Evolutionary conservation across 169 alveolate genomes (phyloP).

Genomic region (Pseudocohnilembus persalinus): DNA sequence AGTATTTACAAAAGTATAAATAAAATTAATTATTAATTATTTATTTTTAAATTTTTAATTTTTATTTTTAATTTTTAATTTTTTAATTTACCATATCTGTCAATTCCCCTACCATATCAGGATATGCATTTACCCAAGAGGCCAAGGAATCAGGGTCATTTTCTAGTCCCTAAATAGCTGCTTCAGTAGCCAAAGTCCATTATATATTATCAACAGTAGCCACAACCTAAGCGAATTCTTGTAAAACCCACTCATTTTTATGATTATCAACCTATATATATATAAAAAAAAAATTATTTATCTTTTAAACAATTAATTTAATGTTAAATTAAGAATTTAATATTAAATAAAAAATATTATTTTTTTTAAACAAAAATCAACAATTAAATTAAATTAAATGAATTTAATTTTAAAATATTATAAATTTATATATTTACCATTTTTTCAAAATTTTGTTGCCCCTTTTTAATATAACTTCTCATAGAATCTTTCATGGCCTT

Average conservation of each 20-base stretch:
- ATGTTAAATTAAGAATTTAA: too few relatives aligned
- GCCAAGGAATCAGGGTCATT: not conserved
- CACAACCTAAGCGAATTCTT: conserved; percentile 73
- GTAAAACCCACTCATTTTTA: conserved; percentile 60
- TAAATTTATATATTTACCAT: too few relatives aligned
- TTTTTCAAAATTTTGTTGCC: conserved; percentile 62
- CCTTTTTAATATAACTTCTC: conserved; percentile 54
- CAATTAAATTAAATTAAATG: too few relatives aligned
- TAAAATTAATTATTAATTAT: too few relatives aligned
- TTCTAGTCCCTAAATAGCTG: not conserved
- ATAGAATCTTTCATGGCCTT: conserved; percentile 76
- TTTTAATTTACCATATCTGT: conserved; percentile 60
- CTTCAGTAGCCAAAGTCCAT: conserved; percentile 76
- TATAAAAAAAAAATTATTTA: too few relatives aligned
- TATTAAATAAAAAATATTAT: too few relatives aligned
- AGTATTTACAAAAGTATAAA: conserved; percentile 39
- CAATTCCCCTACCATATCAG: conserved; percentile 56
- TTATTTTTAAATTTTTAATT: too few relatives aligned
- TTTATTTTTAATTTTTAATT: too few relatives aligned
- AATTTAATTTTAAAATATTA: too few relatives aligned
- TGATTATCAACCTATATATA: not conserved
- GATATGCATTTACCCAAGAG: not conserved
- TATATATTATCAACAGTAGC: conserved; percentile 71
- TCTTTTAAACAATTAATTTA: too few relatives aligned
- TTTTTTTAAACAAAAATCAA: too few relatives aligned